Base-by-base conservation (phyloP, 148 eudicot species). In the Silene conica region DNA sequence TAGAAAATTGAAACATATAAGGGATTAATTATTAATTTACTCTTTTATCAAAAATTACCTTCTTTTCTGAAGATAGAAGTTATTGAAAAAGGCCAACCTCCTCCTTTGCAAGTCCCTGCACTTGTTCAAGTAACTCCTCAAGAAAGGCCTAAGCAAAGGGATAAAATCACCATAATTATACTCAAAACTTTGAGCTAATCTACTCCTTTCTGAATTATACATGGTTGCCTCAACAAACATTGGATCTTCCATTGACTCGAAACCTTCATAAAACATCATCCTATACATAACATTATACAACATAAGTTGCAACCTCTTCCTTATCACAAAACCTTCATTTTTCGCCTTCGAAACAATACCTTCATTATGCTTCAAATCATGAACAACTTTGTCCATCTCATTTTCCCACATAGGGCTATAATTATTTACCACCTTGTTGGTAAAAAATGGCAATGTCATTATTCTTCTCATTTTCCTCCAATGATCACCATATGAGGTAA, bases 141-240 rank as follows among this genome's bases (percentile, higher is more conserved):
- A 73, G 59, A 86, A 86, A 11, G 87, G 89, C 50, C 89, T 77
- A 31, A 86, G 85, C 10, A 86, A 63, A 18, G 89, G 89, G 12
- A 86, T 86, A 26, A 86, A 86, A 74, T 86, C 89, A 2, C 89
- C 89, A 72, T 86, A 86, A 25, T 86, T 86, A 50, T 86, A 86
- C 76, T 84, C 87, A 41, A 86, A 86, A 69, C 89, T 86, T 61
- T 86, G 89, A 60, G 89, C 87, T 7, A 86, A 63, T 9, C 87
- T 52, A 75, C 89, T 86, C 70, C 89, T 82, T 78, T 86, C 85
- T 0, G 82, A 76, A 41, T 86, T 86, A 21, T 82, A 79, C 50
- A 52, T 69, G 2, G 80, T 84, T 1, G 83, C 82, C 74, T 86
- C 79, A 7, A 43, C 64, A 56, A 86, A 86, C 74, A 43, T 70